Conservation (phyloP, 805 yeast species). For the Debaryomyces maramus region DNA sequence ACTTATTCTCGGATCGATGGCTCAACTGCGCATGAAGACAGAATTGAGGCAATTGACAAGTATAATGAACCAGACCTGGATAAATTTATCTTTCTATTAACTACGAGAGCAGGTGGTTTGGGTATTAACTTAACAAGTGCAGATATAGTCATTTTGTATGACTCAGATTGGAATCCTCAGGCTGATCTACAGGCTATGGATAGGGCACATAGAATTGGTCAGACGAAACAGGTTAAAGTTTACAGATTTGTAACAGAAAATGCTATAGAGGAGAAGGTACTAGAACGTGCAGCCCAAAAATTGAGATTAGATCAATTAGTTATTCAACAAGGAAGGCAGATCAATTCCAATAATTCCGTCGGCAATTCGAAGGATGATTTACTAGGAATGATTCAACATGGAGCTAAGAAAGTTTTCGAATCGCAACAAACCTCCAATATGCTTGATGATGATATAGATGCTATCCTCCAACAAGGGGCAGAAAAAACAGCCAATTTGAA, state of each 20-base stretch:
- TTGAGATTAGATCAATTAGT: conserved; percentile 90
- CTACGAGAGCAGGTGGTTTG: conserved; percentile 96
- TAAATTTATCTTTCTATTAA: conserved; percentile 79
- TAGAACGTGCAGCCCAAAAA: conserved; percentile 95
- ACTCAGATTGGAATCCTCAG: conserved; percentile 98
- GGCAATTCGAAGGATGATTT: conserved; percentile 80
- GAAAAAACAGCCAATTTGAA: conserved; percentile 77
- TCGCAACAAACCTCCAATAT: conserved; percentile 27
- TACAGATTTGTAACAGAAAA: conserved; percentile 91
- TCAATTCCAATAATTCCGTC: conserved; percentile 42
- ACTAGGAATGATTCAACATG: conserved; percentile 93
- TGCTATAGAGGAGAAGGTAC: conserved; percentile 94
- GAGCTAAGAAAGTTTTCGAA: conserved; percentile 87
- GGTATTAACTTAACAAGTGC: conserved; percentile 94
- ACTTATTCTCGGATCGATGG: conserved; percentile 94
- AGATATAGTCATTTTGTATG: conserved; percentile 83
- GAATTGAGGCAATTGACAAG: conserved; percentile 90
- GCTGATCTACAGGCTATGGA: conserved; percentile 99
- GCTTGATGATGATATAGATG: conserved; percentile 75
- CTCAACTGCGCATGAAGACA: conserved; percentile 87
- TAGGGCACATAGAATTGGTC: conserved; percentile 96
- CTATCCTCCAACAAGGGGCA: conserved; percentile 75
- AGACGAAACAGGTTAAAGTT: conserved; percentile 91
- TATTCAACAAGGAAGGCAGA: conserved; percentile 84
- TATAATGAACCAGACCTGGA: conserved; percentile 80